Conservation (phyloP, 2,329 filamentous ascomycete species). For the Ophiostoma tasmaniense region DNA sequence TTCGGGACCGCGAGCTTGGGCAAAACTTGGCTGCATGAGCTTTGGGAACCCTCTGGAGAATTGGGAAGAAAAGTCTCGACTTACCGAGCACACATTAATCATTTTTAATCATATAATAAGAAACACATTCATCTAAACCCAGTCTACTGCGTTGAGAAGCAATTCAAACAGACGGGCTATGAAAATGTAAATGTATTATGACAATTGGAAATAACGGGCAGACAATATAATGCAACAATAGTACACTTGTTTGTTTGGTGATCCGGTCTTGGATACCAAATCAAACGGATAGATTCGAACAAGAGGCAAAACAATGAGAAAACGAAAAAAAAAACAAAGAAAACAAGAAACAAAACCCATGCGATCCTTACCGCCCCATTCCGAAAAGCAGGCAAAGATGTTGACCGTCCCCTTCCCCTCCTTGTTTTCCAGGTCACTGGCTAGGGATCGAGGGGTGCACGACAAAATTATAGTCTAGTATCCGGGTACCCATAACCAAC, state of each 20-base stretch:
- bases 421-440: constrained; percentile 2
- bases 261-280: constrained; percentile 13
- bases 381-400: constrained; percentile 11
- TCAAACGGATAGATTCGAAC: constrained; percentile 15
- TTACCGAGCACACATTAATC: constrained; percentile 2
- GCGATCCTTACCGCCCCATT: constrained; percentile 15
- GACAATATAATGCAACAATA: constrained; percentile 37
- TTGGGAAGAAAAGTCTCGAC: constrained; percentile 2
- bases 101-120: not conserved
- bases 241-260: constrained; percentile 36
- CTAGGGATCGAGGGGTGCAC: not conserved
- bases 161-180: not conserved
- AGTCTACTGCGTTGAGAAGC: not conserved
- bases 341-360: constrained; percentile 17
- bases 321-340: not conserved
- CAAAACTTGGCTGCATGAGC: not conserved
- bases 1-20: not conserved
- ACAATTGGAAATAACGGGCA: constrained; percentile 20
- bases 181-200: constrained; percentile 4
- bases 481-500: constrained; percentile 10
- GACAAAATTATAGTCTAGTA: constrained; percentile 15
- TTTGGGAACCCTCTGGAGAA: not conserved
- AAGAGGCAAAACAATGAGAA: constrained; percentile 9
- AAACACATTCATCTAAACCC: not conserved
- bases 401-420: not conserved